Conservation (phyloP, 768 basidiomycete species). For the Suillus americanus region DNA sequence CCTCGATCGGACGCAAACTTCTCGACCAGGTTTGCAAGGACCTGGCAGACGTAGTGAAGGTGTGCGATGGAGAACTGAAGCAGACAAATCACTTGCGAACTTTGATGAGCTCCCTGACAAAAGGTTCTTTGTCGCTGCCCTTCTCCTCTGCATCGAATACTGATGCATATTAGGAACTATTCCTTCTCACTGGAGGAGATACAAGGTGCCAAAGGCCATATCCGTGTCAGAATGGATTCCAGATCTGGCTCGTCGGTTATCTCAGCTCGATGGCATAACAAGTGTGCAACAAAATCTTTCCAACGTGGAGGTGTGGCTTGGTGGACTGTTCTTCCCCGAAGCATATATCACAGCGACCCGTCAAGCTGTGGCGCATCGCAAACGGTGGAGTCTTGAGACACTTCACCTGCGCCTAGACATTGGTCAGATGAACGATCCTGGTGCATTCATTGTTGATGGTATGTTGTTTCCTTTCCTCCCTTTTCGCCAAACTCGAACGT, state of each 20-base stretch:
- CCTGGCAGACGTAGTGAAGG: conserved; percentile 75
- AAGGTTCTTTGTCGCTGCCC: conserved; percentile 51
- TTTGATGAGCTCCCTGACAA: conserved; percentile 85
- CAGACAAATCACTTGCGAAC: conserved; percentile 96
- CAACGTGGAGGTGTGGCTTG: conserved; percentile 85
- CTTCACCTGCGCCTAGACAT: conserved; percentile 78
- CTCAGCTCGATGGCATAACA: conserved; percentile 74
- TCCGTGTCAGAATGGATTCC: conserved; percentile 85
- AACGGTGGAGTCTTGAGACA: conserved; percentile 91
- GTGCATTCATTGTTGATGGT: conserved; percentile 85
- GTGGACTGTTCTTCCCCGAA: conserved; percentile 94
- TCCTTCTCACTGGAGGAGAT: conserved; percentile 84
- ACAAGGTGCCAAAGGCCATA: conserved; percentile 83
- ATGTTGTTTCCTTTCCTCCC: background rate
- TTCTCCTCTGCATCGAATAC: background rate
- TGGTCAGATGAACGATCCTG: conserved; percentile 73
- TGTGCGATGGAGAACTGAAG: conserved; percentile 85
- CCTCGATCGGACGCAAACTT: conserved; percentile 74
- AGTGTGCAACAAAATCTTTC: conserved; percentile 53
- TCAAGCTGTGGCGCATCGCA: conserved; percentile 92
- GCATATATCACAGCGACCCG: conserved; percentile 95
- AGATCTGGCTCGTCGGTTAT: conserved; percentile 75
- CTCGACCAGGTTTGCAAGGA: conserved; percentile 80
- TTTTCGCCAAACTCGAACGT: conserved; percentile 7
- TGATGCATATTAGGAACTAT: conserved; percentile 64